Evolutionary conservation across 2,329 filamentous ascomycete species (phyloP), one percentile per base, ranked within the genome.

Genomic region (Stromatinia cepivora): DNA sequence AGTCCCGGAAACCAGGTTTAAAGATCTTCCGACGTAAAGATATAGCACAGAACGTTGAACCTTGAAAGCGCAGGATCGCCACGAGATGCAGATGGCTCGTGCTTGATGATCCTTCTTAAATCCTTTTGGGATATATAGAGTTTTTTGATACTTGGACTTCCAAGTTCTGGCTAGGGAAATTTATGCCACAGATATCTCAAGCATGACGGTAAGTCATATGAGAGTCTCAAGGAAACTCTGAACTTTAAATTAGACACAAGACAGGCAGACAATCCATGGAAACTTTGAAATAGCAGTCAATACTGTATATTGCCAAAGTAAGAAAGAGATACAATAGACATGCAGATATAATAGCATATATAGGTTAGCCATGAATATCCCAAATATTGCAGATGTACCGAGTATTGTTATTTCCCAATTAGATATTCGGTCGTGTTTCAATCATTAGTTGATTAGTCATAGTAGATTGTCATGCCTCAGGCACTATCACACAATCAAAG

Each of bases 1-100:
- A 52, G 34, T 64, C 39, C n/a, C 31, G n/a, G n/a, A 11, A 25
- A 56, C 45, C 31, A 63, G 45, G 31, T 39, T 52, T 39, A 39
- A 25, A 64, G 57, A 68, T 68, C 66, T 68, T 68, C 66, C 66
- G 66, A 53, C 56, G 46, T 31, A 59, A 31, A 39, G 22, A 34
- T 45, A 67, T 58, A 59, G 45, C 54, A 58, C 42, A 58, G 56
- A 25, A 54, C 17, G n/a, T 63, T 68, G 25, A 56, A 31, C 61
- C 61, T 36, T 52, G 61, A 36, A 63, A 52, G 58, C 36, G 66
- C 56, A 67, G 36, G 54, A 67, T 67, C 56, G 46, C 36, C 66
- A 22, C 31, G 57, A 52, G 48, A 50, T 53, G 54, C 54, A 62
- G 66, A 39, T 68, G 66, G 66, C 66, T 68, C 57, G 66, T 68